These are phyloP conservation scores for Phytopythium cucurbitacearum DNA, from an alignment of 352 stramenopile species.

Conservation along the genomic window DNA sequence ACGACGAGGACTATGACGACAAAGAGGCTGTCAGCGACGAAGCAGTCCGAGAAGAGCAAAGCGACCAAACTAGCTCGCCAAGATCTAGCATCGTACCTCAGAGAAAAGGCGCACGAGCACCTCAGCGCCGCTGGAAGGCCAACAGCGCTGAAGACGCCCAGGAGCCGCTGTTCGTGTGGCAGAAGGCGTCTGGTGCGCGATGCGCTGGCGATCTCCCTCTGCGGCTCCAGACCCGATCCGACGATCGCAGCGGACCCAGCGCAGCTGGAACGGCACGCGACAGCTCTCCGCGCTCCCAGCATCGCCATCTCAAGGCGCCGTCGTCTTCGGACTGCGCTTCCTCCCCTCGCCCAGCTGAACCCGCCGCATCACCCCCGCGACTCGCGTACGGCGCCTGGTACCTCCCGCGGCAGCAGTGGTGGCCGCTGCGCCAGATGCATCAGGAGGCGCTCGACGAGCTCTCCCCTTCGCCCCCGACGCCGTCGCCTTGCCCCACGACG, in stretches of 20 bases:
- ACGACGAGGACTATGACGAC: conserved; percentile 13
- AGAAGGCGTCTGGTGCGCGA: conserved; percentile 32
- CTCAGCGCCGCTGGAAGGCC: background rate
- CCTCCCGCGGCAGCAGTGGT: conserved; percentile 47
- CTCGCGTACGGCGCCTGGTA: conserved; percentile 57
- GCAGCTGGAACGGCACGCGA: background rate
- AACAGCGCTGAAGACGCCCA: background rate
- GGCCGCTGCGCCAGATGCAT: conserved; percentile 30
- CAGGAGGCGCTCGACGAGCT: conserved; percentile 18
- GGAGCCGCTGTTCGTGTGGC: conserved; percentile 35
- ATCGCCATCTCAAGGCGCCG: no score
- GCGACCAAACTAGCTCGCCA: conserved; percentile 12
- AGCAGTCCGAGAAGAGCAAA: conserved; percentile 5
- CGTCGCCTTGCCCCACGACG: background rate
- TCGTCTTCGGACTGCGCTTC: background rate
- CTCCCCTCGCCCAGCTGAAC: background rate
- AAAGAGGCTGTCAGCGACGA: conserved; percentile 3
- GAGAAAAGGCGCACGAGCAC: no score
- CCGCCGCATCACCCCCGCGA: conserved; percentile 10
- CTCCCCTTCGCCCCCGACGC: conserved; percentile 8
- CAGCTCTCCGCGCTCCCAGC: background rate
- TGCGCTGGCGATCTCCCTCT: conserved; percentile 34
- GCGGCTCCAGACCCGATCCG: conserved; percentile 3
- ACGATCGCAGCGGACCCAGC: background rate
- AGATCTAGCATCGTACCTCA: conserved; percentile 13